A percentile compares a stretch with the other conserved stretches of the same genome.
phyloP scores from a whole-genome alignment of 441 rosid genomes.

The Cnidoscolus chayamansa region DNA sequence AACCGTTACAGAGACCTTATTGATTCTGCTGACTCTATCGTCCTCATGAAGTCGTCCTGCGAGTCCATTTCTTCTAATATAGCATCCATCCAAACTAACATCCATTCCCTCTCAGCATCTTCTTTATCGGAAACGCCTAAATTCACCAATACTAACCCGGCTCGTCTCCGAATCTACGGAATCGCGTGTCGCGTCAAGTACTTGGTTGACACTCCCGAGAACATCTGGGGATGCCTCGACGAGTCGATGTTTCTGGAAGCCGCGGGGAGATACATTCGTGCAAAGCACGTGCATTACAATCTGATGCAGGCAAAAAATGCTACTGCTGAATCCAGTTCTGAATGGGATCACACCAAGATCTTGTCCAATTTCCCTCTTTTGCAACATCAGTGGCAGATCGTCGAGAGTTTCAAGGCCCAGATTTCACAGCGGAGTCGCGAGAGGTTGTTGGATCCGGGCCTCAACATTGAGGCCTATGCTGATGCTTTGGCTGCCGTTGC shows the following conservation, averaged over 20 bases:
- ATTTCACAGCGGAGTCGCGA: constrained; percentile 91
- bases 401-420: constrained; percentile 91
- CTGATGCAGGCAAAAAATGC: not conserved
- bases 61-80: constrained; percentile 65
- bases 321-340: constrained; percentile 20
- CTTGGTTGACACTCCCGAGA: constrained; percentile 54
- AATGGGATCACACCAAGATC: constrained; percentile 45
- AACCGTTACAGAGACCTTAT: constrained; percentile 88
- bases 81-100: constrained; percentile 19
- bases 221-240: constrained; percentile 97
- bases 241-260: constrained; percentile 30
- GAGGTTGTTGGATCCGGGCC: constrained; percentile 68
- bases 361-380: constrained; percentile 75
- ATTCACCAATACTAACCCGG: not conserved
- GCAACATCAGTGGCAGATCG: constrained; percentile 98
- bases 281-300: constrained; percentile 1
- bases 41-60: constrained; percentile 79
- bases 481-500: constrained; percentile 90
- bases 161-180: constrained; percentile 5
- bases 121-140: constrained; percentile 4
- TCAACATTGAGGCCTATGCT: constrained; percentile 57
- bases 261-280: constrained; percentile 7
- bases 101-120: constrained; percentile 2
- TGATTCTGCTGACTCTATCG: constrained; percentile 93
- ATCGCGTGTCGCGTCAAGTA: constrained; percentile 10